A percentile compares a stretch with the other conserved stretches of the same genome.
phyloP scores from a whole-genome alignment of 2,329 filamentous ascomycete species.

The Sarocladium strictum region DNA sequence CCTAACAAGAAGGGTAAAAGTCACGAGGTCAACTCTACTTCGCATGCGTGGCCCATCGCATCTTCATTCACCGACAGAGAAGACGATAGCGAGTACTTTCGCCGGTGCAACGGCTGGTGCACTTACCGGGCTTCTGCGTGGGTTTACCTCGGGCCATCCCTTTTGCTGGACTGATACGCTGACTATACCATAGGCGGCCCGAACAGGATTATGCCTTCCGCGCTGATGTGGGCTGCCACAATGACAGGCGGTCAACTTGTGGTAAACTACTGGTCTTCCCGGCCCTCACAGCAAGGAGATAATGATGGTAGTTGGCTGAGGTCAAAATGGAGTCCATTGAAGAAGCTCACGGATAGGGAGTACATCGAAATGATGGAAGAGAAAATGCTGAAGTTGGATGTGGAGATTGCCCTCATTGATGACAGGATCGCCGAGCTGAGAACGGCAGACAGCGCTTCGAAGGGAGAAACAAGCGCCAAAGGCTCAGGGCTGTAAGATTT shows the following conservation, averaged over 20 bases:
- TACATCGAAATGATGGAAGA: constrained; percentile 66
- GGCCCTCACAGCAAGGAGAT: constrained; percentile 30
- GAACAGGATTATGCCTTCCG: constrained; percentile 42
- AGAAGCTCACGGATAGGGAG: constrained; percentile 63
- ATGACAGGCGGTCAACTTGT: constrained; percentile 29
- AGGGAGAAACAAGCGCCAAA: too few species aligned
- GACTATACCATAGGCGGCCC: constrained; percentile 38
- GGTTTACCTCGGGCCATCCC: constrained; percentile 19
- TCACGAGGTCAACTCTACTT: constrained; percentile 24
- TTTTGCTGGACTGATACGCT: constrained; percentile 12
- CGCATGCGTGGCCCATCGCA: constrained; percentile 44
- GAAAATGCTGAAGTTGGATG: constrained; percentile 65
- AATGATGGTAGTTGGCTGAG: constrained; percentile 38
- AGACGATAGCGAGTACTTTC: constrained; percentile 60
- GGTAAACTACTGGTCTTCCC: constrained; percentile 23
- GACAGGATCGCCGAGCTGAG: constrained; percentile 56
- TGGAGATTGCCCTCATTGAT: constrained; percentile 72
- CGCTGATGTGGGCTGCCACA: constrained; percentile 6
- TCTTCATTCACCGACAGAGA: constrained; percentile 50
- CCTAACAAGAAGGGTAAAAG: neutral
- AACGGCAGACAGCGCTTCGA: too few species aligned
- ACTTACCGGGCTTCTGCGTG: constrained; percentile 50
- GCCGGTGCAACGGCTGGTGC: constrained; percentile 66
- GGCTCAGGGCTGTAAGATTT: too few species aligned
- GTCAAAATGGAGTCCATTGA: constrained; percentile 67